Percentiles rank a stretch among this genome's conserved stretches.
Evolutionary conservation across 2,329 filamentous ascomycete species (phyloP).

Genomic region (Fusarium xyrophilum): DNA sequence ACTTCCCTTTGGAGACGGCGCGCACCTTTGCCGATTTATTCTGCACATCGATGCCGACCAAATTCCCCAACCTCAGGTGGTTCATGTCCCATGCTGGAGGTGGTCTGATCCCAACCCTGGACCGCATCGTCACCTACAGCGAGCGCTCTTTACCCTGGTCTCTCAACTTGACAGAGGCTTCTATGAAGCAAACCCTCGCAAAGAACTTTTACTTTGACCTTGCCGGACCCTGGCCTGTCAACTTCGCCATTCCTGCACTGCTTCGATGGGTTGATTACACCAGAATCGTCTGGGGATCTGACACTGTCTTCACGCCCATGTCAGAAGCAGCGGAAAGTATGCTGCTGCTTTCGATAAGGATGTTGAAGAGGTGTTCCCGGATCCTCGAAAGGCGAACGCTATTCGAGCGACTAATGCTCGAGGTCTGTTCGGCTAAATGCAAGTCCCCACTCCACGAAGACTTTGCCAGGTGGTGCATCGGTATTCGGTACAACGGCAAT

Average conservation of each 20-base stretch:
- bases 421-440: not conserved
- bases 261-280: conserved; percentile 19
- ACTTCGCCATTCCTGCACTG: conserved; percentile 3
- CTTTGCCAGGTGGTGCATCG: not conserved
- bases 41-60: conserved; percentile 27
- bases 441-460: not conserved
- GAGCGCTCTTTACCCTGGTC: conserved; percentile 6
- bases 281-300: conserved; percentile 10
- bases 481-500: rapidly evolving
- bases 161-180: conserved; percentile 7
- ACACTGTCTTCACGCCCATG: conserved; percentile 18
- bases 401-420: conserved; percentile 7
- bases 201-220: conserved; percentile 12
- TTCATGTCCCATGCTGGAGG: conserved; percentile 41
- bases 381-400: conserved; percentile 1
- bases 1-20: conserved; percentile 22
- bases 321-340: not conserved
- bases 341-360: conserved; percentile 15
- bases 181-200: not conserved
- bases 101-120: conserved; percentile 36
- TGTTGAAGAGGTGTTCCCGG: not conserved
- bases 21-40: conserved; percentile 33
- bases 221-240: conserved; percentile 13
- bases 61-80: conserved; percentile 37
- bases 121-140: conserved; percentile 25